phyloP scores from a whole-genome alignment of 2,329 filamentous ascomycete species.

The Camillea tinctor region DNA sequence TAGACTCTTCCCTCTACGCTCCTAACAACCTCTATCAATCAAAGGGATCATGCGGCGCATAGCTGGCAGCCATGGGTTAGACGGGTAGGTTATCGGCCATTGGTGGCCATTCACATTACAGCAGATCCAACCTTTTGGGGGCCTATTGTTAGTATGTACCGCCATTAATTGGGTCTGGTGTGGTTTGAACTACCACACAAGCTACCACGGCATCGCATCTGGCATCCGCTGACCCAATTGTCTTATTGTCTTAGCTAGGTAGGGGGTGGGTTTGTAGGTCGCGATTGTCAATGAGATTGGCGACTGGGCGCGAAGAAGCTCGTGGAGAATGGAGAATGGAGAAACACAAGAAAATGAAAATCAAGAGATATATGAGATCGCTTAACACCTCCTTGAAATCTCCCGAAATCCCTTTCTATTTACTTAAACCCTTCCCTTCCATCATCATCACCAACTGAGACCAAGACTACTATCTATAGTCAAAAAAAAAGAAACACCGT shows the following conservation, averaged over 20 bases:
- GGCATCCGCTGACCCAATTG: constrained; percentile 14
- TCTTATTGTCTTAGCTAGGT: constrained; percentile 16
- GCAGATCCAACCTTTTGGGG: constrained; percentile 26
- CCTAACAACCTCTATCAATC: constrained; percentile 16
- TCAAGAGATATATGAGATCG: constrained; percentile 30
- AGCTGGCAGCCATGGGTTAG: constrained; percentile 23
- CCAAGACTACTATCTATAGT: constrained; percentile 3
- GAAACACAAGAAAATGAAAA: too few species aligned
- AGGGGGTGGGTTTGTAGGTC: constrained; percentile 15
- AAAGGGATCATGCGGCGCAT: constrained; percentile 30
- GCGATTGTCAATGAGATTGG: constrained; percentile 6
- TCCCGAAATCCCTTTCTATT: constrained; percentile 15
- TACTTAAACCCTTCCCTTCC: constrained; percentile 15
- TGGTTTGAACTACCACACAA: neutral
- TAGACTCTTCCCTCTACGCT: constrained; percentile 25
- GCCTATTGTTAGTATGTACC: constrained; percentile 20
- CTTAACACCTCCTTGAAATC: constrained; percentile 8
- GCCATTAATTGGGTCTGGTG: constrained; percentile 3
- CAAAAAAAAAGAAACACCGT: too few species aligned
- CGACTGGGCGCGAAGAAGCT: constrained; percentile 6
- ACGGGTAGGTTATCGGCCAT: constrained; percentile 22
- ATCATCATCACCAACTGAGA: constrained; percentile 6
- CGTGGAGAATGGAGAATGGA: constrained; percentile 7
- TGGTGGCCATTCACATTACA: constrained; percentile 27
- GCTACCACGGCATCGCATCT: constrained; percentile 5